Conservation (phyloP, 1,139 yeast genomes). For the Scheffersomyces illinoinensis region DNA sequence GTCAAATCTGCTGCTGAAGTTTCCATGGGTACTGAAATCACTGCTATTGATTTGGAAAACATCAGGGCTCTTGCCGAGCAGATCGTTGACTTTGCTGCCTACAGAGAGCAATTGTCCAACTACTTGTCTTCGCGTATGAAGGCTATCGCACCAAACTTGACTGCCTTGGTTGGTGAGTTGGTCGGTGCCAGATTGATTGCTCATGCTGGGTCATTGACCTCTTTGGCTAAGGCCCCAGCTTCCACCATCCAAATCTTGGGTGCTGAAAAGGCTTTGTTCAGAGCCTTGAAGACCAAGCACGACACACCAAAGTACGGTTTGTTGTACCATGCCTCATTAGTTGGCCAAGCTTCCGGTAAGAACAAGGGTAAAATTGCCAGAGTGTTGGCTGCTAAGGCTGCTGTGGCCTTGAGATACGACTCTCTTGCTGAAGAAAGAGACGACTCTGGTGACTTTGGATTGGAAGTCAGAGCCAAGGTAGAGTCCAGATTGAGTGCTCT, state of each 20-base stretch:
- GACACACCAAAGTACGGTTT: conserved; percentile 98
- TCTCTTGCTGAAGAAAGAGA: conserved; percentile 96
- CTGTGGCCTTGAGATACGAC: conserved; percentile 94
- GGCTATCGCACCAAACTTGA: conserved; percentile 96
- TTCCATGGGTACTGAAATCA: conserved; percentile 98
- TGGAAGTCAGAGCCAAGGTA: conserved; percentile 88
- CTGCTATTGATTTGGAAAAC: conserved; percentile 82
- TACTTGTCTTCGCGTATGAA: conserved; percentile 93
- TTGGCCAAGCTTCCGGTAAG: conserved; percentile 94
- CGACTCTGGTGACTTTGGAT: conserved; percentile 91
- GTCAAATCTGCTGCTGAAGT: conserved; percentile 94
- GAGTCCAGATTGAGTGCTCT: conserved; percentile 92
- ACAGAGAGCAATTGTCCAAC: conserved; percentile 89
- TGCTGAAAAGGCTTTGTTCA: conserved; percentile 97
- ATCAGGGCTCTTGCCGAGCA: conserved; percentile 90
- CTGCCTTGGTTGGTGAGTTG: conserved; percentile 94
- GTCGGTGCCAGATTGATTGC: conserved; percentile 98
- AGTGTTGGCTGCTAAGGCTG: conserved; percentile 97
- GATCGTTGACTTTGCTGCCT: conserved; percentile 90
- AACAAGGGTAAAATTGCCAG: conserved; percentile 99
- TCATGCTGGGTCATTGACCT: conserved; percentile 93
- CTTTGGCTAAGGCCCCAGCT: conserved; percentile 97
- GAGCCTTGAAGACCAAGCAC: conserved; percentile 98
- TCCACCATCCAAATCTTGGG: conserved; percentile 97
- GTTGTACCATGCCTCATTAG: conserved; percentile 94